Evolutionary conservation across 2,329 filamentous ascomycete species (phyloP), one percentile per base, ranked within the genome.

Genomic region (Neonectria coccinea): DNA sequence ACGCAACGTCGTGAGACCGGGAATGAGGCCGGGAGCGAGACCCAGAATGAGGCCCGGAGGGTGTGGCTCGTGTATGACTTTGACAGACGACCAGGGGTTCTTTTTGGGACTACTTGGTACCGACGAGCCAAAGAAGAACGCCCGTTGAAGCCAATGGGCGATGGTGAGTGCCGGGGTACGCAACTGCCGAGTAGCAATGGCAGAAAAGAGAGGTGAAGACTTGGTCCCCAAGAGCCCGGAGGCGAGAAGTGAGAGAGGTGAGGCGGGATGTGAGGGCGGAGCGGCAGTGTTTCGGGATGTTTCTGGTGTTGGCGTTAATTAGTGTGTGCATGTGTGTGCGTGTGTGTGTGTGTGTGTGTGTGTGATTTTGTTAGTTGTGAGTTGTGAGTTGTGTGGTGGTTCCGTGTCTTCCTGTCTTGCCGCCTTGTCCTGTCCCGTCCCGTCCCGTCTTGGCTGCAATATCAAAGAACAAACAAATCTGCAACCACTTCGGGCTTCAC

Each of bases 31-130:
- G 12, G 36, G 36, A n/a, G 14, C 16, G 14, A 39, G 36, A 6
- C 36, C 36, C 14, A 39, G 14, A 39, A n/a, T 39, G 14, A 39
- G 36, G 36, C 36, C 47, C 29, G 18, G 47, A 50, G 27, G 27
- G 47, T 31, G 47, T 50, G 47, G 27, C 47, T 50, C 27, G 18
- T 50, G 47, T 50, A 31, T 50, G 47, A 50, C 25, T 50, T 50
- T 16, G 47, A 22, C 47, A 29, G 25, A 6, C 22, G 25, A 12
- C 22, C 25, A 50, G 27, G 47, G 47, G 29, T 5, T 29, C 16
- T 9, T 31, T 29, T 12, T 31, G n/a, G 16, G 36, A 6, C 36
- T n/a, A n/a, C 14, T 39, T 39, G 14, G 36, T 39, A 16, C 14
- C 36, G 36, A 12, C 36, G 6, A n/a, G 36, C 14, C 36, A n/a